Evolutionary conservation across 169 alveolate genomes (phyloP).

Genomic region (Babesia ovis): DNA sequence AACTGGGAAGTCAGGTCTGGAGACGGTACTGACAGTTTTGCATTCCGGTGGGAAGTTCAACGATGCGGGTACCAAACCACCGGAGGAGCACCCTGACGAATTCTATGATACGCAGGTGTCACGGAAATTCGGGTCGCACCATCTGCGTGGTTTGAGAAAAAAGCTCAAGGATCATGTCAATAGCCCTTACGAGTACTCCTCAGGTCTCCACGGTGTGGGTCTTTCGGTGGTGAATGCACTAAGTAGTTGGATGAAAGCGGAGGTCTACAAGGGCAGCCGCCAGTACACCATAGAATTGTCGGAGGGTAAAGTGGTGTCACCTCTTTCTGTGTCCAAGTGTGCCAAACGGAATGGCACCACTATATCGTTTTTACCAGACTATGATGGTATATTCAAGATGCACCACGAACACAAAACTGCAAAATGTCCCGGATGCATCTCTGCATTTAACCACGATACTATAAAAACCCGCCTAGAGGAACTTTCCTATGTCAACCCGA

Average conservation of each 20-base stretch:
- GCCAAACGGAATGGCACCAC: slow-evolving; percentile 46
- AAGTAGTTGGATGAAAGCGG: slow-evolving; percentile 71
- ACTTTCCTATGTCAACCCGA: slow-evolving; percentile 66
- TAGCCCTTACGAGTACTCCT: slow-evolving; percentile 70
- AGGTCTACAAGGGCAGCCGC: slow-evolving; percentile 68
- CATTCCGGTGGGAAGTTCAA: slow-evolving; percentile 86
- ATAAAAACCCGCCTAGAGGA: slow-evolving; percentile 52
- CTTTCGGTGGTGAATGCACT: slow-evolving; percentile 82
- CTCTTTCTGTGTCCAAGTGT: slow-evolving; percentile 31
- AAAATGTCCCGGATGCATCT: slow-evolving; percentile 38
- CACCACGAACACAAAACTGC: slow-evolving; percentile 55
- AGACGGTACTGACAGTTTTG: slow-evolving; percentile 78
- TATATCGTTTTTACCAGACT: slow-evolving; percentile 62
- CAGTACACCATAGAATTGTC: slow-evolving; percentile 70
- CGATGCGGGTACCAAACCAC: slow-evolving; percentile 46
- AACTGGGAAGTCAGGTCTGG: slow-evolving; percentile 75
- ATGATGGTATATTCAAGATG: slow-evolving; percentile 39
- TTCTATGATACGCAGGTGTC: slow-evolving; percentile 8
- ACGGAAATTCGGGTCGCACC: slow-evolving; percentile 9
- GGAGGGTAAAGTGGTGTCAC: slow-evolving; percentile 66
- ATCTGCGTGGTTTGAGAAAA: slow-evolving; percentile 16
- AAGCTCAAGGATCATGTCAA: slow-evolving; percentile 32
- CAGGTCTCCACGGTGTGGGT: slow-evolving; percentile 87
- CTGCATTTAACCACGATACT: slow-evolving; percentile 45
- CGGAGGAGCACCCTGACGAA: slow-evolving; percentile 33